Percentiles rank a stretch among this genome's conserved stretches.
These are phyloP conservation scores for Vaccinium myrtillus DNA, from an alignment of 148 eudicot genomes.

Conservation along the genomic window DNA sequence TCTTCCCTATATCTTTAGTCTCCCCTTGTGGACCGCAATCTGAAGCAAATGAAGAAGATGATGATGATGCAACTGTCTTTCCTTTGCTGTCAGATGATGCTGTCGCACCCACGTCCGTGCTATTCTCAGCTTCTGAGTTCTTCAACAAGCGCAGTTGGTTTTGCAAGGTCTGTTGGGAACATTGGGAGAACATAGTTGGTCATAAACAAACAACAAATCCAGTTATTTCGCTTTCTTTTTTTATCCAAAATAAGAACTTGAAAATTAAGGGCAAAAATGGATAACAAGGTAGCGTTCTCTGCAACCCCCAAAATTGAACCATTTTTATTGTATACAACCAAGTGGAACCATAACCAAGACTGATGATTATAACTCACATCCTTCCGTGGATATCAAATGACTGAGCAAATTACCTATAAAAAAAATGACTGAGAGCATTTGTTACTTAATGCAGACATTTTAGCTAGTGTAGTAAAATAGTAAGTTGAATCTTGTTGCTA, in stretches of 20 bases:
- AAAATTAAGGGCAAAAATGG: not conserved
- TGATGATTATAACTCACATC: not conserved
- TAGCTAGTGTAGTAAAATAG: not conserved
- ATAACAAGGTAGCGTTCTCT: not conserved
- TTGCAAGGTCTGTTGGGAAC: conserved; percentile 48
- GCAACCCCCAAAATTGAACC: not conserved
- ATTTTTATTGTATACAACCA: not conserved
- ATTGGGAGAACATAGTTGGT: not conserved
- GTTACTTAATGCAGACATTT: not conserved
- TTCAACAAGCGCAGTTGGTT: conserved; percentile 48
- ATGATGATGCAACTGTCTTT: conserved; percentile 38
- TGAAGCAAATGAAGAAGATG: conserved; percentile 32
- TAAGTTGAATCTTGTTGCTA: not conserved
- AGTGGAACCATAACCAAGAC: not conserved
- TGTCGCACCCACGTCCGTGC: conserved; percentile 27
- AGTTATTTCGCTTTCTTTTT: not conserved
- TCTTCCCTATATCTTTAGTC: conserved; percentile 21
- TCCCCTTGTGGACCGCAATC: conserved; percentile 27
- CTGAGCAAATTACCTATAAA: too few relatives aligned
- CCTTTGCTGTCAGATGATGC: conserved; percentile 38
- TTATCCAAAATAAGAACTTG: too few relatives aligned
- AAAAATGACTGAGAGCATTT: not conserved
- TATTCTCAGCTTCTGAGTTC: conserved; percentile 36
- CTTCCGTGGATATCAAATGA: not conserved
- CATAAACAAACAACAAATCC: not conserved